A percentile compares a stretch with the other conserved stretches of the same genome.
Evolutionary conservation across 352 stramenopile genomes (phyloP).

Genomic region (Saprolegnia diclina): DNA sequence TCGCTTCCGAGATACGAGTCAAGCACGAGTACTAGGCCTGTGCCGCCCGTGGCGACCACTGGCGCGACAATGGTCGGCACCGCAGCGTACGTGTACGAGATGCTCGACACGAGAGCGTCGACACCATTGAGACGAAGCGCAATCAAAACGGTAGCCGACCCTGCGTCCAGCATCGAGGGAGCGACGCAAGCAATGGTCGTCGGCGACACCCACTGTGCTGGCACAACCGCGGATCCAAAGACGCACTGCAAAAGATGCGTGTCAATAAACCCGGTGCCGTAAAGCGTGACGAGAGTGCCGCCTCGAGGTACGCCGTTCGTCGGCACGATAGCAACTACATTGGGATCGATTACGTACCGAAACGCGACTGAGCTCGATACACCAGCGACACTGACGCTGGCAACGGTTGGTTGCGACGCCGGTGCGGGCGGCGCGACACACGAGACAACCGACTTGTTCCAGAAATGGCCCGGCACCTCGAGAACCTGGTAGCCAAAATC

Average conservation of each 20-base stretch:
- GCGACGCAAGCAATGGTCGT: conserved; percentile 22
- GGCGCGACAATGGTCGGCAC: too few relatives aligned
- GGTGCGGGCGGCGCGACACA: conserved; percentile 1
- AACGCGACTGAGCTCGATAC: background rate
- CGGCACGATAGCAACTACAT: conserved; percentile 22
- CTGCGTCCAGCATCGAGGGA: background rate
- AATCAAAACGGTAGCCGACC: background rate
- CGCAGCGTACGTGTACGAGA: too few relatives aligned
- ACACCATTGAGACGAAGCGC: conserved; percentile 8
- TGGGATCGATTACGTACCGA: conserved; percentile 10
- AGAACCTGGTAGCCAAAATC: background rate
- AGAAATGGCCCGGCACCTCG: background rate
- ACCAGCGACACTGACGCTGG: background rate
- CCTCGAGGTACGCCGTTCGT: conserved; percentile 26
- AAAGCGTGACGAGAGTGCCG: conserved; percentile 28
- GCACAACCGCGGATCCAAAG: conserved; percentile 29
- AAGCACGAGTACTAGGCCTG: too few relatives aligned
- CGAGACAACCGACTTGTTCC: background rate
- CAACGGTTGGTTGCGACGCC: too few relatives aligned
- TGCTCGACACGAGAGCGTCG: background rate
- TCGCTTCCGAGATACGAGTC: too few relatives aligned
- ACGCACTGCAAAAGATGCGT: conserved; percentile 4
- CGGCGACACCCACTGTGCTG: conserved; percentile 18
- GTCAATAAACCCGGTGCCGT: background rate
- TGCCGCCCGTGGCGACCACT: too few relatives aligned